These are phyloP conservation scores for Davidsoniella australis DNA, from an alignment of 2,329 filamentous ascomycete species.

Conservation along the genomic window DNA sequence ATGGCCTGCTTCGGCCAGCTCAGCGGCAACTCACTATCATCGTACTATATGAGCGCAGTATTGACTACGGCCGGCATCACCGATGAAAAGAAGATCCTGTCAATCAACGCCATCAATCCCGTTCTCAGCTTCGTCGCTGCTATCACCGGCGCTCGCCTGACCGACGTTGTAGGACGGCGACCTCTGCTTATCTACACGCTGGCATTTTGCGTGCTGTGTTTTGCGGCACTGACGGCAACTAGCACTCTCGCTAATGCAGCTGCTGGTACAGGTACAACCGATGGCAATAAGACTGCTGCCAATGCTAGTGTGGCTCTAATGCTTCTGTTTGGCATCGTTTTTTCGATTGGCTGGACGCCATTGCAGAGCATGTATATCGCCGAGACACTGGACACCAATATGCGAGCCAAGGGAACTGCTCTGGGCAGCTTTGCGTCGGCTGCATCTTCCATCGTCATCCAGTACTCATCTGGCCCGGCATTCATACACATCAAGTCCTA, in stretches of 20 bases:
- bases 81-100: constrained; percentile 28
- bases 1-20: constrained; percentile 37
- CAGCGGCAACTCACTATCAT: constrained; percentile 30
- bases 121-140: constrained; percentile 33
- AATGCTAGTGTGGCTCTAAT: constrained; percentile 33
- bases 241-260: constrained; percentile 20
- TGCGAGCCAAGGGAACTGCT: constrained; percentile 24
- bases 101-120: constrained; percentile 35
- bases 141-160: constrained; percentile 36
- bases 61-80: constrained; percentile 35
- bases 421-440: constrained; percentile 26
- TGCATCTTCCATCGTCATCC: constrained; percentile 23
- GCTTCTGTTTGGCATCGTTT: constrained; percentile 34
- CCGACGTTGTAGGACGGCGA: constrained; percentile 40
- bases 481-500: constrained; percentile 27
- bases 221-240: constrained; percentile 31
- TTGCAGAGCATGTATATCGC: constrained; percentile 23
- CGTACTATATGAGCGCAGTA: constrained; percentile 37
- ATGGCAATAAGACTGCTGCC: constrained; percentile 21
- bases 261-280: constrained; percentile 14
- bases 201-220: constrained; percentile 28
- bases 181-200: constrained; percentile 32
- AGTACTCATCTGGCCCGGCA: constrained; percentile 27
- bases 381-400: constrained; percentile 20
- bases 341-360: constrained; percentile 34